Evolutionary conservation across 169 alveolate species (phyloP).

Genomic region (Plasmodium coatneyi): DNA sequence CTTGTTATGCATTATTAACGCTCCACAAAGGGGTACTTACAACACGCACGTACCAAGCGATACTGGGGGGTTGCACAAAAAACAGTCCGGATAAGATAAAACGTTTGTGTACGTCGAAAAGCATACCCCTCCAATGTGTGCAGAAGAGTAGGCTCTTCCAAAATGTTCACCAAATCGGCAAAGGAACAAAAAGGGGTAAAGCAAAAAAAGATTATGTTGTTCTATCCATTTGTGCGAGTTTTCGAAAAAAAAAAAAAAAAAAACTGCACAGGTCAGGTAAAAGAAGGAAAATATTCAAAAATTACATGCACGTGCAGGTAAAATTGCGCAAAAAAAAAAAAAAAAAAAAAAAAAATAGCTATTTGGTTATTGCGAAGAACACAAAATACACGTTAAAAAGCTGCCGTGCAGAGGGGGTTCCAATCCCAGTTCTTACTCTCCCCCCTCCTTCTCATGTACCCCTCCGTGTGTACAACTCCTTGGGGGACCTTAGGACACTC

Average conservation of each 20-base stretch:
- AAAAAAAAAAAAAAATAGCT: neutral
- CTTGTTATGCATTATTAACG: neutral
- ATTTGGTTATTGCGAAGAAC: neutral
- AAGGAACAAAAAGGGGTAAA: neutral
- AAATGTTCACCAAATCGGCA: neutral
- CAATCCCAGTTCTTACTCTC: neutral
- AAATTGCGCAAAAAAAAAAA: neutral
- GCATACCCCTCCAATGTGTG: constrained; percentile 3
- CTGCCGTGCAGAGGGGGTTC: neutral
- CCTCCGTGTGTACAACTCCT: neutral
- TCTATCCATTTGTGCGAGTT: neutral
- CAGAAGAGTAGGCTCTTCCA: neutral
- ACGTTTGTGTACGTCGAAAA: neutral
- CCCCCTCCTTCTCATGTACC: neutral
- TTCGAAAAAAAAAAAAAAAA: neutral
- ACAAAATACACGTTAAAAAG: neutral
- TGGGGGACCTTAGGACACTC: neutral
- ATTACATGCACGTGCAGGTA: neutral
- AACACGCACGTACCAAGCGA: neutral
- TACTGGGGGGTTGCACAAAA: neutral
- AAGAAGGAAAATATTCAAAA: neutral
- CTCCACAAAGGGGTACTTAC: neutral
- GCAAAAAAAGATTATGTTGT: neutral
- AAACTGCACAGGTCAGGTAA: neutral
- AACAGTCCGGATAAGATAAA: neutral